Conservation (phyloP, 768 basidiomycete species). For the Russula olivacea region DNA sequence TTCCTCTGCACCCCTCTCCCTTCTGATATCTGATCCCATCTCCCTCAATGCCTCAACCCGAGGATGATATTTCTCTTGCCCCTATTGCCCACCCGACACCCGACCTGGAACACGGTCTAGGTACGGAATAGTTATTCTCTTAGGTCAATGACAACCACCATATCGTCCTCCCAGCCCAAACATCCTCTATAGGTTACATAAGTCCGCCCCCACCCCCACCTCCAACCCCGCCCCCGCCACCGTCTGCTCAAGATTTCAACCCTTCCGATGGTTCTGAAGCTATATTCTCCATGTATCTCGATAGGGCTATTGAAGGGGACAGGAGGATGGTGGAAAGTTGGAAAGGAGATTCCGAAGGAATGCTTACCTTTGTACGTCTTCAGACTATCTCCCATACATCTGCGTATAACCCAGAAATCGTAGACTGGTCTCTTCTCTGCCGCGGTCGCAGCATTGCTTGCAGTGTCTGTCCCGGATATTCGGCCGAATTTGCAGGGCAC, state of each 20-base stretch:
- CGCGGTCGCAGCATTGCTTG: conserved; percentile 15
- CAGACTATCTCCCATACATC: neutral
- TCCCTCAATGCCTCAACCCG: neutral
- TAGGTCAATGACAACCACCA: neutral
- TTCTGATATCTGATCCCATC: too few relatives aligned
- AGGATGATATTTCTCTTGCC: too few relatives aligned
- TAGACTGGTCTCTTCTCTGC: conserved; percentile 24
- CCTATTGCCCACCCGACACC: too few relatives aligned
- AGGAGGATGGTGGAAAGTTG: conserved; percentile 13
- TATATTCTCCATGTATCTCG: conserved; percentile 17
- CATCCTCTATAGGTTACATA: neutral
- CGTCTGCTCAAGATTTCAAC: too few relatives aligned
- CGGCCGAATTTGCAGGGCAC: neutral
- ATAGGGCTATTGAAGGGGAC: conserved; percentile 12
- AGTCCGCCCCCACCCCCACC: too few relatives aligned
- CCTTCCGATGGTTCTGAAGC: conserved; percentile 6
- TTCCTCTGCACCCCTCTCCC: neutral
- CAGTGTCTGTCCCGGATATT: conserved; percentile 6
- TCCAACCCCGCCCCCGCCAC: neutral
- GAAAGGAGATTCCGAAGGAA: conserved; percentile 19
- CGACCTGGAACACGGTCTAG: neutral
- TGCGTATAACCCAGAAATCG: neutral
- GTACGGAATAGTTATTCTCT: neutral
- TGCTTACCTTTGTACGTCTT: conserved; percentile 14
- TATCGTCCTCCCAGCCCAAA: too few relatives aligned